phyloP scores from a whole-genome alignment of 2,329 filamentous ascomycete genomes.

The Penicillium hordei region DNA sequence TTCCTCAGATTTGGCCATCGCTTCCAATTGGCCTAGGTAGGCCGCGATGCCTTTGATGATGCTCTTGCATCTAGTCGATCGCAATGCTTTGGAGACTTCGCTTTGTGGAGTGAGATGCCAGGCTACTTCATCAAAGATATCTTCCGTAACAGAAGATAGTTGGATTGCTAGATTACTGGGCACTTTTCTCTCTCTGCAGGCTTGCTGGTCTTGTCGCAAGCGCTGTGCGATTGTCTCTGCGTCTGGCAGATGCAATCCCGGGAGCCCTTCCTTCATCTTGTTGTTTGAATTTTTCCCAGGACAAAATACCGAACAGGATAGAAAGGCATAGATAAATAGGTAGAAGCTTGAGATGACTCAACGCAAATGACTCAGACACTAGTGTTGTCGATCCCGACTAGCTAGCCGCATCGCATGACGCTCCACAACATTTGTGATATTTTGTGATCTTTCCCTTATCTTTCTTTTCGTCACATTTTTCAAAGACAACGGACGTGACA shows the following conservation, averaged over 20 bases:
- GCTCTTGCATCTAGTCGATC: slow-evolving; percentile 15
- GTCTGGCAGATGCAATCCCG: slow-evolving; percentile 3
- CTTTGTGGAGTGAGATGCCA: slow-evolving; percentile 17
- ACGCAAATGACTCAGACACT: background rate
- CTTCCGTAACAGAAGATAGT: slow-evolving; percentile 14
- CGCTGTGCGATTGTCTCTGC: slow-evolving; percentile 20
- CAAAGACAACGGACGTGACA: no score
- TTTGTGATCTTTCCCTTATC: background rate
- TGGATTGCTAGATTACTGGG: slow-evolving; percentile 22
- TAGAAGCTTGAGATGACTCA: background rate
- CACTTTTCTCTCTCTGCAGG: slow-evolving; percentile 31
- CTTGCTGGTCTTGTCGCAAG: slow-evolving; percentile 21
- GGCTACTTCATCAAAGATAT: slow-evolving; percentile 9
- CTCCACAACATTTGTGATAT: background rate
- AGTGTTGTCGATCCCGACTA: background rate
- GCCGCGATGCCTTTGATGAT: slow-evolving; percentile 19
- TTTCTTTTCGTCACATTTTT: background rate
- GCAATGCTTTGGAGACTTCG: slow-evolving; percentile 10
- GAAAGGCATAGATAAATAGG: background rate
- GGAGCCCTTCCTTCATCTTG: background rate
- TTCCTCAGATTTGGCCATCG: background rate
- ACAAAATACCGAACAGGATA: background rate
- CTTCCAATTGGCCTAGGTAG: slow-evolving; percentile 19
- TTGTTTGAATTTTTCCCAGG: background rate
- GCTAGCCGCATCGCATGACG: background rate